These are phyloP conservation scores for Fusarium pseudoanthophilum DNA, from an alignment of 2,329 filamentous ascomycete species.

Conservation along the genomic window DNA sequence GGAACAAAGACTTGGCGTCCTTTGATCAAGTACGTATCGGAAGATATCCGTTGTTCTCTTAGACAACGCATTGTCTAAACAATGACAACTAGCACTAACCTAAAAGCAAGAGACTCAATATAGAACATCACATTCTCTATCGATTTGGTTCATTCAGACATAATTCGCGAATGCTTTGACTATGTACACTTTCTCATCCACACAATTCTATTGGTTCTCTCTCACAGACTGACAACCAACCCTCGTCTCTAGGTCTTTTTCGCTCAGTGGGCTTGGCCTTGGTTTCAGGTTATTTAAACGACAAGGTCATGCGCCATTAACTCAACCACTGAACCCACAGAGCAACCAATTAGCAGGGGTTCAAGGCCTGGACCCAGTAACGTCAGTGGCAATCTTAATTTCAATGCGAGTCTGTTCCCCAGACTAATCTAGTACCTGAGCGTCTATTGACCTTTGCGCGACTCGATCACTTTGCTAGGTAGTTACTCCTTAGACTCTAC, in stretches of 20 bases:
- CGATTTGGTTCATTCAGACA: background rate
- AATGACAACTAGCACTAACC: background rate
- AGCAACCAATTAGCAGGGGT: slow-evolving; percentile 6
- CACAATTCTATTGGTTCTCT: background rate
- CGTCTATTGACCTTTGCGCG: background rate
- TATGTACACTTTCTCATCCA: background rate
- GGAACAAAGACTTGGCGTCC: slow-evolving; percentile 25
- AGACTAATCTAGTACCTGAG: background rate
- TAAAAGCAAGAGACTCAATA: background rate
- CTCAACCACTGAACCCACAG: slow-evolving; percentile 1
- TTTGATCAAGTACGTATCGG: background rate
- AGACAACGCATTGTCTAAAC: background rate
- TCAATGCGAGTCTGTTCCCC: slow-evolving; percentile 14
- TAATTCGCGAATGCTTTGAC: background rate
- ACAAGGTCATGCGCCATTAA: slow-evolving; percentile 31
- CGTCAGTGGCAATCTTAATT: slow-evolving; percentile 40
- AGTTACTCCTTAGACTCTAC: background rate
- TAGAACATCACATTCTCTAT: background rate
- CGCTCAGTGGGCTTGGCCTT: slow-evolving; percentile 10
- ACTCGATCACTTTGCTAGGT: background rate
- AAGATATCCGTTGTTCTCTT: background rate
- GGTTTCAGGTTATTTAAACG: slow-evolving; percentile 38
- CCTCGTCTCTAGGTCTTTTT: background rate
- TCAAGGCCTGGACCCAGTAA: slow-evolving; percentile 9
- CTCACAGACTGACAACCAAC: background rate